Percentiles rank a stretch among this genome's conserved stretches.
Conservation (phyloP, 1,139 yeast genomes). For the Saccharomycopsis hybrid region DNA sequence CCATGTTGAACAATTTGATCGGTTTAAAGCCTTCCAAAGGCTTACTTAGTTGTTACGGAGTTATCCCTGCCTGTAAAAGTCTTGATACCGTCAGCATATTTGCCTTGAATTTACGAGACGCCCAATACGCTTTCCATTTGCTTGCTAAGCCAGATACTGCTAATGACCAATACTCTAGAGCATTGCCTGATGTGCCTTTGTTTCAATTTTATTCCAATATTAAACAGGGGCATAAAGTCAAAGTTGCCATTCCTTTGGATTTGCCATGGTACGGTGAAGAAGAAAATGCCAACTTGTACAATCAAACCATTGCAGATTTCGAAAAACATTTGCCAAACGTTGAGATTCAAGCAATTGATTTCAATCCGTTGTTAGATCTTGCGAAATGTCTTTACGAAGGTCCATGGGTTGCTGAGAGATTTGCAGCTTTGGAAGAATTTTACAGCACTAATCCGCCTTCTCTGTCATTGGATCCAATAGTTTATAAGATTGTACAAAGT, state of each 20-base stretch:
- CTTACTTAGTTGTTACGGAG: conserved; percentile 75
- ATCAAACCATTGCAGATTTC: conserved; percentile 53
- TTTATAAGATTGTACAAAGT: conserved; percentile 63
- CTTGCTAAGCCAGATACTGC: conserved; percentile 67
- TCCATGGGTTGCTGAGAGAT: conserved; percentile 98
- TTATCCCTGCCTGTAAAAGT: conserved; percentile 96
- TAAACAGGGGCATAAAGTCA: conserved; percentile 26
- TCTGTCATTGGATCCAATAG: conserved; percentile 74
- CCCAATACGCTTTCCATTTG: conserved; percentile 65
- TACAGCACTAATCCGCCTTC: conserved; percentile 68
- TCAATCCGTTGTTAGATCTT: conserved; percentile 65
- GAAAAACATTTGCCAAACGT: conserved; percentile 46
- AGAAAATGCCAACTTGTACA: conserved; percentile 66
- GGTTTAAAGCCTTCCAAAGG: conserved; percentile 94
- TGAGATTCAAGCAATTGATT: conserved; percentile 53
- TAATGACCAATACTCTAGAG: conserved; percentile 75
- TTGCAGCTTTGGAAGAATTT: conserved; percentile 72
- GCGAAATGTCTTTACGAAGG: conserved; percentile 95
- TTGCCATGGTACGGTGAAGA: conserved; percentile 76
- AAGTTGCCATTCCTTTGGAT: conserved; percentile 65
- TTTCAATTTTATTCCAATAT: conserved; percentile 54
- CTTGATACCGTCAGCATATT: conserved; percentile 89
- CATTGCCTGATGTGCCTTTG: conserved; percentile 61
- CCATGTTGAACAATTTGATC: conserved; percentile 84
- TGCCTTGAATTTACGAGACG: conserved; percentile 70